These are phyloP conservation scores for Eucalyptus polyanthemos DNA, from an alignment of 345 rosid genomes.

Conservation along the genomic window DNA sequence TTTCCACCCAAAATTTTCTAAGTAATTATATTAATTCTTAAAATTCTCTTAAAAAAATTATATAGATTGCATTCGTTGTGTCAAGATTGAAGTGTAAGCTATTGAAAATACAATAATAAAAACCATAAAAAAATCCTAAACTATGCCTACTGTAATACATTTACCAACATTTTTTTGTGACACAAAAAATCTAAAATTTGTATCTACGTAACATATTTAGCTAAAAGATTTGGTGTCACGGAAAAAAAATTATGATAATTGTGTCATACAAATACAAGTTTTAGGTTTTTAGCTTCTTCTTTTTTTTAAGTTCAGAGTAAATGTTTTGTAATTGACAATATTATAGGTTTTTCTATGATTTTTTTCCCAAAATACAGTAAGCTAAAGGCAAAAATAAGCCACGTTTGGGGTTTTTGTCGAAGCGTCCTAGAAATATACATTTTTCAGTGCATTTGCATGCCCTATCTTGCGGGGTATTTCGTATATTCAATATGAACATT, in stretches of 20 bases:
- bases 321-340: no score
- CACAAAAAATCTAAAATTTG: no score
- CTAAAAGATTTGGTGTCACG: fast-evolving
- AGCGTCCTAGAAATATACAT: neutral
- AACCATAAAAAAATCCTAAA: no score
- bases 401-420: neutral
- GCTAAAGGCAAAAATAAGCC: neutral
- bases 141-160: no score
- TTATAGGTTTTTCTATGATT: no score
- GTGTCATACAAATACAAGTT: no score
- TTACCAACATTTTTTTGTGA: no score
- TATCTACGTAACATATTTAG: fast-evolving
- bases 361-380: neutral
- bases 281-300: no score
- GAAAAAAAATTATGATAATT: no score
- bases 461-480: neutral
- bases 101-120: neutral
- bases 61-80: neutral
- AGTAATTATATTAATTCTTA: neutral
- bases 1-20: neutral
- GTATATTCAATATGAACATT: neutral
- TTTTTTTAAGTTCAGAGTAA: no score
- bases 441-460: neutral
- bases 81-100: neutral
- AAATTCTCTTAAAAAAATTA: neutral